Base-by-base conservation (phyloP, 2,329 filamentous ascomycete species). In the Botrytis paeoniae region DNA sequence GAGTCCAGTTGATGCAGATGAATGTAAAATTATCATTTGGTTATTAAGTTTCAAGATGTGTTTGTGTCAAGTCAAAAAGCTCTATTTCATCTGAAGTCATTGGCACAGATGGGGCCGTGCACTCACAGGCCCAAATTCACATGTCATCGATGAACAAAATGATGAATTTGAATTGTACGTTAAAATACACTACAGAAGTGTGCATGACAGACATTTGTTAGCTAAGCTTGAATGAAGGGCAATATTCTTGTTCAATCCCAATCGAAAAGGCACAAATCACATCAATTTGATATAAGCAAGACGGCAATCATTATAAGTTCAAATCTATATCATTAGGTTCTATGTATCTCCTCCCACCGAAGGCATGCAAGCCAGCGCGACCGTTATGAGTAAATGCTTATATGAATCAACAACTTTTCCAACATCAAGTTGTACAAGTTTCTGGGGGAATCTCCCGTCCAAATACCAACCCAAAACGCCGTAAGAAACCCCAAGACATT, bases 301-400 rank as follows among this genome's bases (percentile, higher is more conserved):
- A 68, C 48, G 6, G 32, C 7, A 41, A 68, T 41, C 12, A 29
- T 57, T 57, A 1, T 22, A 41, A 57, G 12, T 37, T 32, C 45
- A 68, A 41, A 54, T 57, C 35, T 57, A 18, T 25, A 57, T 68
- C n/a, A 68, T 68, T 68, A 68, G n/a, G 20, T 39, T 54, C 35
- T 68, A 68, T 41, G 3, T 57, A 43, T 68, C 18, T 57, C 35
- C 22, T 68, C 29, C 25, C 45, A 54, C 37, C 10, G 6, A 41
- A 14, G 25, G 45, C 35, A 41, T 68, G 16, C n/a, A 68, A 29
- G 48, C 48, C 48, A 54, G 20, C 22, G 48, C 16, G 35, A 32
- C 25, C 3, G 10, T 68, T 41, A n/a, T 54, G n/a, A 22, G 48
- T n/a, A 68, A 57, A 29, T 57, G 39, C 29, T 39, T 57, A 68